These are phyloP conservation scores for Gossypium schwendimanii DNA, from an alignment of 441 rosid species.

Conservation along the genomic window DNA sequence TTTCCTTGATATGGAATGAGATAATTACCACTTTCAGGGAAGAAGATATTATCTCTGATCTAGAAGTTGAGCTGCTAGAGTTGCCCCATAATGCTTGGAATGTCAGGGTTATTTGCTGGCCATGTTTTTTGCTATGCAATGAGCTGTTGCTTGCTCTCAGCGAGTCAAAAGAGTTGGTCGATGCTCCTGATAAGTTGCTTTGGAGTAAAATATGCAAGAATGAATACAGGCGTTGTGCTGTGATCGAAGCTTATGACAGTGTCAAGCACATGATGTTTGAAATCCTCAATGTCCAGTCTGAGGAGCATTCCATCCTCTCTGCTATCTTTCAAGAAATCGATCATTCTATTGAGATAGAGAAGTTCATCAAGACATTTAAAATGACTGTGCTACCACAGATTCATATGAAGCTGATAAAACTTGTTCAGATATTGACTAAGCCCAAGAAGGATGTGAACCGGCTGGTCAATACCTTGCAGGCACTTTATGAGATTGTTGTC, in stretches of 20 bases:
- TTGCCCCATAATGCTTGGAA: background rate
- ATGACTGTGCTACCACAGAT: background rate
- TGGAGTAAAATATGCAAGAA: background rate
- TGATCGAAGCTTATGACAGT: slow-evolving; percentile 3
- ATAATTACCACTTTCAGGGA: background rate
- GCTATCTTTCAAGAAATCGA: background rate
- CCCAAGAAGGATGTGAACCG: background rate
- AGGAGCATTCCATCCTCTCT: background rate
- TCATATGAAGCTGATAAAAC: background rate
- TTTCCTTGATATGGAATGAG: slow-evolving; percentile 2
- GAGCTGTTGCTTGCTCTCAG: background rate
- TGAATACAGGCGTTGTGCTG: background rate
- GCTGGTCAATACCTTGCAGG: background rate
- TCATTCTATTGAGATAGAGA: background rate
- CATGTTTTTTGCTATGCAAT: background rate
- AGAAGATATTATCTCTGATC: background rate
- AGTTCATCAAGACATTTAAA: background rate
- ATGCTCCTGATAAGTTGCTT: slow-evolving; percentile 2
- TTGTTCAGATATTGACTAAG: background rate
- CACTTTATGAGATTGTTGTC: background rate
- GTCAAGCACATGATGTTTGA: background rate
- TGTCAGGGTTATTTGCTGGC: background rate
- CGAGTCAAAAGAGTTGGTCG: background rate
- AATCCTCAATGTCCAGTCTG: background rate
- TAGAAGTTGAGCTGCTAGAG: background rate